Percentiles rank a stretch among this genome's conserved stretches.
Conservation (phyloP, 495 filamentous ascomycete genomes). For the Penicillium mononematosum region DNA sequence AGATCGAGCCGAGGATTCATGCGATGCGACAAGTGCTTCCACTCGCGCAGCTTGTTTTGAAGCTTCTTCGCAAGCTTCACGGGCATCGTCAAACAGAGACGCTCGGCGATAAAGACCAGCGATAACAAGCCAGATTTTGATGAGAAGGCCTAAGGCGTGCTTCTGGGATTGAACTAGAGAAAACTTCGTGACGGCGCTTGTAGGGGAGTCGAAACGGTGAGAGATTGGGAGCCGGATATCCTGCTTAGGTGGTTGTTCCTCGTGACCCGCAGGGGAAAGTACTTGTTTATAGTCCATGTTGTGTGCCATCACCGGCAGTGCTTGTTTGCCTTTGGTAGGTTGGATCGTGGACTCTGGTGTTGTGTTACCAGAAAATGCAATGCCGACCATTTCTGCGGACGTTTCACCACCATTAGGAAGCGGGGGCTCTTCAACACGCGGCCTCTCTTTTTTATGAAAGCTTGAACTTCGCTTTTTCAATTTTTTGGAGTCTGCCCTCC, state of each 20-base stretch:
- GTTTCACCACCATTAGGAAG: constrained; percentile 18
- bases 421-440: constrained; percentile 18
- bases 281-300: constrained; percentile 46
- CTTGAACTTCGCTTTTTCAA: constrained; percentile 47
- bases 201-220: constrained; percentile 47
- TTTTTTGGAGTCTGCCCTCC: constrained; percentile 44
- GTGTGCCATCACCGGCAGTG: constrained; percentile 48
- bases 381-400: constrained; percentile 39
- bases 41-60: constrained; percentile 57
- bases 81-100: constrained; percentile 71
- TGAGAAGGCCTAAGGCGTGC: constrained; percentile 59
- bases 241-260: constrained; percentile 50
- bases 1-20: constrained; percentile 49
- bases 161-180: constrained; percentile 47
- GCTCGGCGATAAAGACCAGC: constrained; percentile 83
- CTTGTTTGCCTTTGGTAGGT: constrained; percentile 36
- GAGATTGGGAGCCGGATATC: constrained; percentile 49
- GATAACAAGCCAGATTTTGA: constrained; percentile 87
- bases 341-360: constrained; percentile 23
- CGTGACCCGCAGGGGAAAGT: constrained; percentile 47
- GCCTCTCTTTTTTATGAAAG: constrained; percentile 26
- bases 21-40: constrained; percentile 41
- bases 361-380: constrained; percentile 38
- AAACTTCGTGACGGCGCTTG: constrained; percentile 39
- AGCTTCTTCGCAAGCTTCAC: constrained; percentile 80